Base-by-base conservation (phyloP, 768 basidiomycete species). In the Cystofilobasidium bisporidii region DNA sequence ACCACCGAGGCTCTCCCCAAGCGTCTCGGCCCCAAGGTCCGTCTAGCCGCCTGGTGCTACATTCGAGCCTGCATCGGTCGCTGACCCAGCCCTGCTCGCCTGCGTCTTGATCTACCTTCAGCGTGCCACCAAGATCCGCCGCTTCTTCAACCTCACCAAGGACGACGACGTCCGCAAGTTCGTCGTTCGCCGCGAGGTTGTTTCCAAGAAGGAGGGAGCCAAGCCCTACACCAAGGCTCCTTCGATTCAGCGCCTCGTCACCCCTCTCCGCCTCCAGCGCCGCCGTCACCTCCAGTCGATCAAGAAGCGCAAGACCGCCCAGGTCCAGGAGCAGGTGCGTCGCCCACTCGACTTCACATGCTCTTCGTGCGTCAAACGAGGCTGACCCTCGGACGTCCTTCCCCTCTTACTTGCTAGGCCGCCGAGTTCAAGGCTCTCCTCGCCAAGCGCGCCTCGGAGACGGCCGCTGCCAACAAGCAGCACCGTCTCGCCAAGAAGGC, bases 111-210 rank as follows among this genome's bases (percentile, higher is more conserved):
- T 9, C 26, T 26, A 67, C n/a, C n/a, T n/a, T n/a, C 61, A 62
- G 68, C 45, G 69, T 30, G 92, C 92, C 69, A 91, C 91, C 70
- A 94, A 93, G 85, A 97, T 99, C 80, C 84, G 92, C 78, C 84
- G 80, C 76, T 96, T 98, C 85, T 98, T 99, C 84, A 94, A 94
- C 83, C 81, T 97, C 77, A 82, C 83, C 81, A 97, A 98, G 84
- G 87, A 93, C 75, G 94, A 99, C 76, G 94, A 98, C 81, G 94
- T 99, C 69, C 85, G 90, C 81, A 93, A 96, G 81, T 97, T 94
- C 79, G 93, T 96, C 72, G 86, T 97, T 74, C 82, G 91, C 74
- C 82, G 93, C 73, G 92, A 96, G 81, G 91, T 98, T 55, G 86
- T 80, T 79, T 87, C 85, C 78, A 96, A 93, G 87, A 96, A 94